Evolutionary conservation across 2,329 filamentous ascomycete genomes (phyloP), one percentile per base, ranked within the genome.

Genomic region (Sporothrix variecibatus): DNA sequence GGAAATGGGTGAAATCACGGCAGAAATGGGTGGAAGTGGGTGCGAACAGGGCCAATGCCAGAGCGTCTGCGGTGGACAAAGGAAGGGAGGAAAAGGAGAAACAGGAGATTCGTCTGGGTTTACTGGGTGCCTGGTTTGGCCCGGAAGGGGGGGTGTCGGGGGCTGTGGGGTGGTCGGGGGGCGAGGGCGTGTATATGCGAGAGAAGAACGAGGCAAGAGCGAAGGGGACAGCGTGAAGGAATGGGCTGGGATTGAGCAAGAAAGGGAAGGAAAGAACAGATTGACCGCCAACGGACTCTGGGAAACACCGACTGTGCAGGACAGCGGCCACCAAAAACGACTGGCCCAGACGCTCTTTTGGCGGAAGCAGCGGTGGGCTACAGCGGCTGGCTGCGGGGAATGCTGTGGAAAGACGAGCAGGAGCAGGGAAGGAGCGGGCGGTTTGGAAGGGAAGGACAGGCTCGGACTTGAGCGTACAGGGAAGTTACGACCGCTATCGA

Each of bases 51-150:
- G 60, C 51, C 67, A 40, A 60, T 67, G 62, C 60, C 53, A 73
- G 74, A 58, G 65, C 46, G 17, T 69, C 46, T 40, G 17, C n/a
- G 23, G 70, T 65, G 58, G 64, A 46, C 34, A 71, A 56, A 53
- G 49, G 64, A 46, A 68, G 53, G 26, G 51, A 56, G 15, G 56
- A 56, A 51, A 72, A 68, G 69, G 64, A 69, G 72, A 74, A 68
- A 75, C 69, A 73, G 72, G 72, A 74, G 70, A 72, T 51, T 75
- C 51, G 51, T 60, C 31, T 73, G 64, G 70, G 49, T 28, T 51
- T 38, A 34, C 28, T 73, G 73, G 71, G 65, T 75, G 73, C 58
- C 65, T 73, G 68, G 46, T 34, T 15, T 49, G 46, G 68, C 43
- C 46, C 34, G 51, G 28, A 38, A 34, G 34, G 56, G 73, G 73